Conservation (phyloP, 805 yeast genomes). For the Clavispora carvajalis region DNA sequence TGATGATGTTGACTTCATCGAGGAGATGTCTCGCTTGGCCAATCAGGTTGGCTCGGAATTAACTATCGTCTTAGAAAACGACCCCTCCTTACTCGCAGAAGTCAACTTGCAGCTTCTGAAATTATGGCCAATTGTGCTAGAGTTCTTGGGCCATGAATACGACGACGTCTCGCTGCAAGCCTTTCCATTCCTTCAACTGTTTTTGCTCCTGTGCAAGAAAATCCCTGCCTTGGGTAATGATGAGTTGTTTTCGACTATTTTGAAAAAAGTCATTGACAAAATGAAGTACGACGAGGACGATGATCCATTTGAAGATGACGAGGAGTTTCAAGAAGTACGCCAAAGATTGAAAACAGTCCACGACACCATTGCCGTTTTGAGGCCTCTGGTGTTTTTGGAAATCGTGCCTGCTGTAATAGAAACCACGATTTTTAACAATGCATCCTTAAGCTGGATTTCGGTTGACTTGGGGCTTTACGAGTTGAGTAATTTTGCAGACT, state of each 20-base stretch:
- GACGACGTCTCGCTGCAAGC: slow-evolving; percentile 86
- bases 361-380: slow-evolving; percentile 63
- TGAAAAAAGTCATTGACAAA: slow-evolving; percentile 68
- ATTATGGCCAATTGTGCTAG: slow-evolving; percentile 67
- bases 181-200: slow-evolving; percentile 74
- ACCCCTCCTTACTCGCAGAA: slow-evolving; percentile 35
- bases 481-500: slow-evolving; percentile 72
- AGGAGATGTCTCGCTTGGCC: slow-evolving; percentile 67
- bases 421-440: slow-evolving; percentile 10
- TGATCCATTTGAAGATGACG: slow-evolving; percentile 57
- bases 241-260: slow-evolving; percentile 57
- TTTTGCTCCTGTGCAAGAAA: slow-evolving; percentile 65
- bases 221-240: slow-evolving; percentile 27
- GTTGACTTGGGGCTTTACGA: slow-evolving; percentile 85
- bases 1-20: slow-evolving; percentile 62
- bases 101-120: slow-evolving; percentile 42
- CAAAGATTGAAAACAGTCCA: slow-evolving; percentile 70
- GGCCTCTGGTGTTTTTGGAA: slow-evolving; percentile 57
- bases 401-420: slow-evolving; percentile 58
- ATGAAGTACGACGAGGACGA: slow-evolving; percentile 76
- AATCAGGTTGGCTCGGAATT: slow-evolving; percentile 74
- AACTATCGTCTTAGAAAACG: slow-evolving; percentile 55
- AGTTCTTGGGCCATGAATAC: slow-evolving; percentile 71
- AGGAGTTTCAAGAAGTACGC: slow-evolving; percentile 78
- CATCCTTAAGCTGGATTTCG: slow-evolving; percentile 31